A percentile compares a stretch with the other conserved stretches of the same genome.
phyloP scores from a whole-genome alignment of 352 stramenopile species.

The Phytopythium delawarense region DNA sequence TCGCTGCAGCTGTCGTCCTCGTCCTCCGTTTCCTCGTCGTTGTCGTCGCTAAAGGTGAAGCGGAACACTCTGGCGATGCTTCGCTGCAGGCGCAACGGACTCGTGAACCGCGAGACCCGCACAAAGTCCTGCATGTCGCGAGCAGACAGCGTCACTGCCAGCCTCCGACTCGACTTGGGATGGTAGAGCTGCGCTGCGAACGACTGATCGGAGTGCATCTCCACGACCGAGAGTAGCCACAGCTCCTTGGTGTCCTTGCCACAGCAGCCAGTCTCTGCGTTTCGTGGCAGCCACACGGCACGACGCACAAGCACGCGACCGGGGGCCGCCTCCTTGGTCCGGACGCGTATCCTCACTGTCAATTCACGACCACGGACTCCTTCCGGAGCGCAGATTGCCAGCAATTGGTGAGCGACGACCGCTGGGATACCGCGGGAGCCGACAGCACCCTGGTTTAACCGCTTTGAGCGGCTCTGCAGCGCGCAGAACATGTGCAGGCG shows the following conservation, averaged over 20 bases:
- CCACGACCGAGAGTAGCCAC: slow-evolving; percentile 5
- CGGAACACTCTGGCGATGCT: background rate
- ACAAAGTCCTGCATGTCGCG: slow-evolving; percentile 5
- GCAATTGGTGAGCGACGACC: background rate
- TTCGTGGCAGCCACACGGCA: slow-evolving; percentile 11
- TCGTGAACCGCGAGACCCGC: background rate
- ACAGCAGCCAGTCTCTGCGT: background rate
- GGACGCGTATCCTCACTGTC: slow-evolving; percentile 13
- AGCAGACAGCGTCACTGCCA: background rate
- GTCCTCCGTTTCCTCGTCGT: background rate
- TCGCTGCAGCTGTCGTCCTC: background rate
- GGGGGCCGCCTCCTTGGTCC: slow-evolving; percentile 14
- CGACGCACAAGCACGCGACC: slow-evolving; percentile 26
- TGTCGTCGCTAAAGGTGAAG: background rate
- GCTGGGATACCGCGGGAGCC: background rate
- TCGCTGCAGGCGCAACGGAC: background rate
- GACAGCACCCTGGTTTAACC: background rate
- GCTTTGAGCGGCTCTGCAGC: slow-evolving; percentile 11
- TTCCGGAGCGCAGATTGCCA: background rate
- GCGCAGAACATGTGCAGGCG: slow-evolving; percentile 49
- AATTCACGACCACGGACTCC: background rate
- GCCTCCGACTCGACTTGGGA: background rate
- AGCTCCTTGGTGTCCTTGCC: background rate
- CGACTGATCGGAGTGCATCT: background rate
- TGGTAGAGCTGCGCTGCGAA: slow-evolving; percentile 6